These are phyloP conservation scores for Lithohypha guttulata DNA, from an alignment of 2,329 filamentous ascomycete species.

Conservation along the genomic window DNA sequence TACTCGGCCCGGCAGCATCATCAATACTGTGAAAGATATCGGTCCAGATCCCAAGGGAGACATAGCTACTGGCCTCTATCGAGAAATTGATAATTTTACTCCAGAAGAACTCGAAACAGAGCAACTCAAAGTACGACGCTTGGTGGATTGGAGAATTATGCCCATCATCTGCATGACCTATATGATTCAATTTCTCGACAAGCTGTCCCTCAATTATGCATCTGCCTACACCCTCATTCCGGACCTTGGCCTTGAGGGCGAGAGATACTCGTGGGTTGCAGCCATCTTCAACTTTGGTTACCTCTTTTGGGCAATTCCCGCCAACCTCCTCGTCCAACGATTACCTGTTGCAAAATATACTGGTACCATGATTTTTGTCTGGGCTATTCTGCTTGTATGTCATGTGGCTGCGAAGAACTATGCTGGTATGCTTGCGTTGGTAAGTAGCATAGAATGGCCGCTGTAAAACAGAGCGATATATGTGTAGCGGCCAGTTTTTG, in stretches of 20 bases:
- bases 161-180: slow-evolving; percentile 35
- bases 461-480: too few species aligned
- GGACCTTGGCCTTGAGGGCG: slow-evolving; percentile 25
- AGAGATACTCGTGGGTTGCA: slow-evolving; percentile 33
- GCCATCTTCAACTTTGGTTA: slow-evolving; percentile 37
- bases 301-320: slow-evolving; percentile 33
- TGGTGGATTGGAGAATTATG: slow-evolving; percentile 39
- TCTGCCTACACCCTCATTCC: slow-evolving; percentile 29
- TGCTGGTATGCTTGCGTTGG: slow-evolving; percentile 34
- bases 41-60: too few species aligned
- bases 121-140: slow-evolving; percentile 31
- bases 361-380: slow-evolving; percentile 31
- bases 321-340: slow-evolving; percentile 33
- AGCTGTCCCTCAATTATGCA: slow-evolving; percentile 33
- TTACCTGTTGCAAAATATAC: slow-evolving; percentile 34
- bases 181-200: slow-evolving; percentile 39
- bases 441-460: too few species aligned
- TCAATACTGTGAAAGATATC: too few species aligned
- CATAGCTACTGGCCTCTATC: slow-evolving; percentile 37
- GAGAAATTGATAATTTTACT: slow-evolving; percentile 34
- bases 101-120: slow-evolving; percentile 36
- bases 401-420: slow-evolving; percentile 32
- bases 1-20: too few species aligned
- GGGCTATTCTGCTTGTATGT: slow-evolving; percentile 32
- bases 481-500: too few species aligned